Evolutionary conservation across 768 basidiomycete species (phyloP).

Genomic region (Pulveroboletus sp.): DNA sequence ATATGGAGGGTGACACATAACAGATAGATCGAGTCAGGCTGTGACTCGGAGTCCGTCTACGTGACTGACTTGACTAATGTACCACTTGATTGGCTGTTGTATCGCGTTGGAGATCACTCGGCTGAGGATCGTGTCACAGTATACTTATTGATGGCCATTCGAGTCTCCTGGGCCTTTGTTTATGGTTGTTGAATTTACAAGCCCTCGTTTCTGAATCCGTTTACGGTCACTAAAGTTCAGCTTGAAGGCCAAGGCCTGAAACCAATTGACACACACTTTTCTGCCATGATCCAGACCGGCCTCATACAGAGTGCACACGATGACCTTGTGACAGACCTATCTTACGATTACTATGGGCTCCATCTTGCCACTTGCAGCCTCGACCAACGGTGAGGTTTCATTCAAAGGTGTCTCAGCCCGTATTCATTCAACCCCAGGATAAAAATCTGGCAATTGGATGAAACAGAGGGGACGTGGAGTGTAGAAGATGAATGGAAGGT

Average conservation of each 20-base stretch:
- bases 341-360: slow-evolving; percentile 89
- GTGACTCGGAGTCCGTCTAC: too few relatives aligned
- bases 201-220: slow-evolving; percentile 4
- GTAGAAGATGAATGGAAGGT: slow-evolving; percentile 93
- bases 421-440: slow-evolving; percentile 44
- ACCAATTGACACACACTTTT: not conserved
- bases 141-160: too few relatives aligned
- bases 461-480: slow-evolving; percentile 68
- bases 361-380: slow-evolving; percentile 77
- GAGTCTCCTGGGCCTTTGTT: too few relatives aligned
- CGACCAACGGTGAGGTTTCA: slow-evolving; percentile 64
- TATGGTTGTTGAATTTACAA: slow-evolving; percentile 20
- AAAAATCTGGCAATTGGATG: slow-evolving; percentile 82
- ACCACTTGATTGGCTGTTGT: too few relatives aligned
- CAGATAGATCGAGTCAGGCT: too few relatives aligned
- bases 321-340: slow-evolving; percentile 81
- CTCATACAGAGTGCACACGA: slow-evolving; percentile 75
- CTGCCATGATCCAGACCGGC: slow-evolving; percentile 71
- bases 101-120: too few relatives aligned
- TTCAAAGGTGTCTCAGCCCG: not conserved
- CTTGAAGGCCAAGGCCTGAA: too few relatives aligned
- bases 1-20: slow-evolving; percentile 61
- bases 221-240: not conserved
- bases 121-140: too few relatives aligned
- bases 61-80: too few relatives aligned